phyloP scores from a whole-genome alignment of 345 rosid genomes.

The Gossypium anomalum region DNA sequence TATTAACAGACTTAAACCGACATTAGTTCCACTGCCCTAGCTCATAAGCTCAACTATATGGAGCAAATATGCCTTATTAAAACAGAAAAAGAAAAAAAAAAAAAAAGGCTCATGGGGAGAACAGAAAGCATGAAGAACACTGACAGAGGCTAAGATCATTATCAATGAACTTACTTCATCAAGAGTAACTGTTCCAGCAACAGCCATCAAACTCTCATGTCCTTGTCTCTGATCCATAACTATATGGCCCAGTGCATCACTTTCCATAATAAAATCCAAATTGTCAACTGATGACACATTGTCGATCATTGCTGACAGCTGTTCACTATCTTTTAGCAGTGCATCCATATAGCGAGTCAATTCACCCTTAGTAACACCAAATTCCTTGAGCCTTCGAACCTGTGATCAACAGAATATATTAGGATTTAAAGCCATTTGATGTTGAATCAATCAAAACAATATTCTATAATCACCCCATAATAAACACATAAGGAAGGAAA shows the following conservation, averaged over 20 bases:
- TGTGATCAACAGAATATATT: slow-evolving; percentile 23
- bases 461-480: neutral
- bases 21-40: neutral
- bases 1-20: neutral
- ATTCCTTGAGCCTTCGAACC: slow-evolving; percentile 98
- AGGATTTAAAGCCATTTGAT: neutral
- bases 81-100: neutral
- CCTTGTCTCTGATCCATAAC: slow-evolving; percentile 99
- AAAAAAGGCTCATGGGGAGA: neutral
- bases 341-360: slow-evolving; percentile 97
- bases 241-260: slow-evolving; percentile 91
- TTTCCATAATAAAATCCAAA: slow-evolving; percentile 97
- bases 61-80: neutral
- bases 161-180: slow-evolving; percentile 57
- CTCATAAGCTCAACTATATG: neutral
- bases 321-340: slow-evolving; percentile 95
- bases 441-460: neutral
- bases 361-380: slow-evolving; percentile 98
- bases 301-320: slow-evolving; percentile 94
- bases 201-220: slow-evolving; percentile 81
- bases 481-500: neutral
- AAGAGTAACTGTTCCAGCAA: slow-evolving; percentile 88
- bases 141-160: slow-evolving; percentile 1
- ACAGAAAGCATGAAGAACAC: slow-evolving; percentile 10
- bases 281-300: slow-evolving; percentile 98